These are phyloP conservation scores for Didymella pinodella DNA, from an alignment of 2,329 filamentous ascomycete species.

Conservation along the genomic window DNA sequence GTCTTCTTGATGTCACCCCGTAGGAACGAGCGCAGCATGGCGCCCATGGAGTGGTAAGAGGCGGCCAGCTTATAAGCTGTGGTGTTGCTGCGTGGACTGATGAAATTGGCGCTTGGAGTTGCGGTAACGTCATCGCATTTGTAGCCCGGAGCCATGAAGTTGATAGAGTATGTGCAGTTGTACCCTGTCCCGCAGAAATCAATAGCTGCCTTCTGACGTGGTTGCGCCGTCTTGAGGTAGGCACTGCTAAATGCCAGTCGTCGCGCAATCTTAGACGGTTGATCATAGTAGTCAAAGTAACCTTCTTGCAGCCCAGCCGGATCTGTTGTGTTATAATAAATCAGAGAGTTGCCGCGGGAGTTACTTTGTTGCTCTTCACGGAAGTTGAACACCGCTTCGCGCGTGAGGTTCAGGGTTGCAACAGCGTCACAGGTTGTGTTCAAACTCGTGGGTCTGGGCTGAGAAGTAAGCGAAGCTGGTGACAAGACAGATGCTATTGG, in stretches of 20 bases:
- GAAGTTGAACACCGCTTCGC: constrained; percentile 44
- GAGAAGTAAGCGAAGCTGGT: constrained; percentile 47
- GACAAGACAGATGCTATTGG: constrained; percentile 50
- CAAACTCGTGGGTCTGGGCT: constrained; percentile 30
- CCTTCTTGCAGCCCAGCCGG: constrained; percentile 25
- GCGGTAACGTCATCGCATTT: constrained; percentile 44
- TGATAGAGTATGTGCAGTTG: constrained; percentile 50
- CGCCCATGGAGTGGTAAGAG: constrained; percentile 45
- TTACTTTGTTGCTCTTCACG: constrained; percentile 29
- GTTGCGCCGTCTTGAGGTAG: constrained; percentile 45
- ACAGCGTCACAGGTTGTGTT: constrained; percentile 36
- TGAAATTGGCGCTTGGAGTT: constrained; percentile 32
- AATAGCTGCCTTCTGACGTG: constrained; percentile 32
- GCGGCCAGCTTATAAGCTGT: constrained; percentile 44
- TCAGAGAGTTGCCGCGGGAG: constrained; percentile 36
- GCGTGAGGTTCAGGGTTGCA: constrained; percentile 44
- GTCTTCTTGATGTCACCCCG: constrained; percentile 42
- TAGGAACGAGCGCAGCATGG: constrained; percentile 47
- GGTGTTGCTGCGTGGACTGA: constrained; percentile 34
- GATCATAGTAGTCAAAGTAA: constrained; percentile 51
- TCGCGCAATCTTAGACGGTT: constrained; percentile 46
- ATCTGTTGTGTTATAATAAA: constrained; percentile 50
- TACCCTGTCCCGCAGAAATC: constrained; percentile 44
- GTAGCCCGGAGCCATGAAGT: constrained; percentile 49
- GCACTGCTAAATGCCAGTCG: constrained; percentile 43